These are phyloP conservation scores for Magnusiomyces sp. DNA, from an alignment of 1,139 yeast species.

Conservation along the genomic window DNA sequence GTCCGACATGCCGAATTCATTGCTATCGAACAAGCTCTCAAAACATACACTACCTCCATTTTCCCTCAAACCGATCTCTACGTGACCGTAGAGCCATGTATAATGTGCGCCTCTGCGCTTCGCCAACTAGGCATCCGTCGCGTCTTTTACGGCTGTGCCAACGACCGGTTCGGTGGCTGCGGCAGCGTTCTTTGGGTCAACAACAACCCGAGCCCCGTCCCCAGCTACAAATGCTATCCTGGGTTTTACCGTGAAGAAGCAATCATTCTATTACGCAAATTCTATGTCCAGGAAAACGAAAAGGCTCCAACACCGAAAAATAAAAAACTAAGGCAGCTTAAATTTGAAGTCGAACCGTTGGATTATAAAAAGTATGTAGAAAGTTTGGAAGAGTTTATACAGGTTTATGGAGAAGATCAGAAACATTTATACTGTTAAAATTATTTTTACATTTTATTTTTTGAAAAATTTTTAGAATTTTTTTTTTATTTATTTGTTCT, in stretches of 20 bases:
- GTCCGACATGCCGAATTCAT: slow-evolving; percentile 89
- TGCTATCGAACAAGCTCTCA: slow-evolving; percentile 54
- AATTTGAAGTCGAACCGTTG: slow-evolving; percentile 54
- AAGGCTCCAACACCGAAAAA: slow-evolving; percentile 75
- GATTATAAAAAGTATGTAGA: slow-evolving; percentile 18
- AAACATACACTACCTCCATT: slow-evolving; percentile 25
- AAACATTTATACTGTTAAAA: not conserved
- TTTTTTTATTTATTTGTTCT: slow-evolving; percentile 4
- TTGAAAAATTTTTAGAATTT: slow-evolving; percentile 1
- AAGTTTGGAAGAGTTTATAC: not conserved
- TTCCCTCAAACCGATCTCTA: slow-evolving; percentile 55
- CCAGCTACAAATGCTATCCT: slow-evolving; percentile 53
- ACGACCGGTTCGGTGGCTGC: slow-evolving; percentile 94
- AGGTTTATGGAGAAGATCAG: not conserved
- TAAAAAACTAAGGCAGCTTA: slow-evolving; percentile 69
- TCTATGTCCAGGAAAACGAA: slow-evolving; percentile 77
- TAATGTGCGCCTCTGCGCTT: slow-evolving; percentile 94
- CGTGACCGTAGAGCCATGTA: slow-evolving; percentile 96
- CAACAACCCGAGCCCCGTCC: no score
- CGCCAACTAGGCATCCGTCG: slow-evolving; percentile 66
- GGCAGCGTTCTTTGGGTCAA: slow-evolving; percentile 61
- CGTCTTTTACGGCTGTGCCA: slow-evolving; percentile 87
- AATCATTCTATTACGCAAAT: slow-evolving; percentile 65
- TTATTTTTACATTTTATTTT: not conserved
- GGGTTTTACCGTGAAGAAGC: slow-evolving; percentile 80